A percentile compares a stretch with the other conserved stretches of the same genome.
These are phyloP conservation scores for Melanomma pulvis-pyrius DNA, from an alignment of 495 filamentous ascomycete genomes.

Conservation along the genomic window DNA sequence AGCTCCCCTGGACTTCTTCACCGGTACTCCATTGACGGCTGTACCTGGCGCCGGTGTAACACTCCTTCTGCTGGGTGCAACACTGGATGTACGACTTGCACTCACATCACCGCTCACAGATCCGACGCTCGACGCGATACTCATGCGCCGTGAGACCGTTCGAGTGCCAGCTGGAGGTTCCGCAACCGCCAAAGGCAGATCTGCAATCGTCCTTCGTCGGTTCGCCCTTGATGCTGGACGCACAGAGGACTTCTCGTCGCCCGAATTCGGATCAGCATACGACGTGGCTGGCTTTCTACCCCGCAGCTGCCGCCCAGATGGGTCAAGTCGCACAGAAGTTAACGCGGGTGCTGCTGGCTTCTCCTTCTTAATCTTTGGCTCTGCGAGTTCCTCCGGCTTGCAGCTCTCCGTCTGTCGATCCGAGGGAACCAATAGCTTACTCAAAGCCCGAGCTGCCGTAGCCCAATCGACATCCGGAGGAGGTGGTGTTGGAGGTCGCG, in stretches of 20 bases:
- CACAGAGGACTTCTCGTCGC: slow-evolving; percentile 51
- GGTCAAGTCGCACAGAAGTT: slow-evolving; percentile 44
- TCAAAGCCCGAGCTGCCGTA: slow-evolving; percentile 75
- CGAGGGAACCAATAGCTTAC: slow-evolving; percentile 77
- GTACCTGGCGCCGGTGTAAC: slow-evolving; percentile 17
- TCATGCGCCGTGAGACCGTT: slow-evolving; percentile 45
- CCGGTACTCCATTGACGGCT: slow-evolving; percentile 32
- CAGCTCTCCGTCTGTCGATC: slow-evolving; percentile 72
- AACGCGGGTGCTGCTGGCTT: slow-evolving; percentile 59
- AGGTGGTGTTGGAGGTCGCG: slow-evolving; percentile 59
- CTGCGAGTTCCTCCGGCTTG: slow-evolving; percentile 71
- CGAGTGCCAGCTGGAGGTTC: slow-evolving; percentile 19
- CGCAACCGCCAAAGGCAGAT: slow-evolving; percentile 41
- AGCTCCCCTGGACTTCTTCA: slow-evolving; percentile 44
- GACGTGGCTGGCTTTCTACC: slow-evolving; percentile 62
- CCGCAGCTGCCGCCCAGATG: slow-evolving; percentile 65
- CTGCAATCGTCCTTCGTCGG: slow-evolving; percentile 68
- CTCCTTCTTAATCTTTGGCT: slow-evolving; percentile 57
- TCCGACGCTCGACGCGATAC: slow-evolving; percentile 46
- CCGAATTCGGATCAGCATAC: slow-evolving; percentile 53
- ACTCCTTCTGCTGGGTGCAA: slow-evolving; percentile 15
- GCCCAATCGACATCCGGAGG: slow-evolving; percentile 83
- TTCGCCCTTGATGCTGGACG: slow-evolving; percentile 51
- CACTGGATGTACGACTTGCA: slow-evolving; percentile 32
- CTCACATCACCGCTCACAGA: slow-evolving; percentile 36